Evolutionary conservation across 176 grass and related monocot species (phyloP), one percentile per base, ranked within the genome.

Genomic region (Paspalum vaginatum): DNA sequence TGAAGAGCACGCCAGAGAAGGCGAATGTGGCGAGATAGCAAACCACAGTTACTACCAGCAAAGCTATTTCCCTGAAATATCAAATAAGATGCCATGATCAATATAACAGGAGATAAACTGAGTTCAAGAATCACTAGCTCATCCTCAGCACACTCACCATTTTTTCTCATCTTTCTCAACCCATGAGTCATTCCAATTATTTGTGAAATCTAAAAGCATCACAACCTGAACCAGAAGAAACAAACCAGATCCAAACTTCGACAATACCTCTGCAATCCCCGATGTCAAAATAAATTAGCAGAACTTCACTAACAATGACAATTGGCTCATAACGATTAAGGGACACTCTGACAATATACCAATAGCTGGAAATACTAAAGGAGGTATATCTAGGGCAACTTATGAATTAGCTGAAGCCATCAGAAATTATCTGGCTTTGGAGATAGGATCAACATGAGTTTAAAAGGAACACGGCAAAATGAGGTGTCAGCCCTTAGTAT

Each of bases 101-200:
- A 75, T 77, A 83, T 57, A 11, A 25, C 50, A 77, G 38, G 55
- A 62, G 14, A 68, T 16, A 84, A 68, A 32, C 13, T 4, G 20
- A 37, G 21, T 68, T 76, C 74, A 83, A 81, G 75, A 12, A 79
- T 15, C 44, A 61, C 16, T 74, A 59, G 67, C n/a, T 57, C 61
- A 32, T 75, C 25, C 14, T 54, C 59, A 41, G 20, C 1, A 22
- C 10, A 74, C 87, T 85, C 63, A 94, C 95, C 92, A 98, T 79
- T 92, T 98, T 43, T 91, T 86, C 54, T 94, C 95, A 94, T 98
- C 95, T 88, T 98, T 98, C 86, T 98, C 92, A 52, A 94, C 88
- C 95, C 95, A 98, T 0, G 92, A 91, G 49, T 98, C 95, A 92
- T 98, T 98, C 95, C 95, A 94, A 74, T 82, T 92, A 57, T 93